These are phyloP conservation scores for Alternaria atra DNA, from an alignment of 2,329 filamentous ascomycete genomes.

Conservation along the genomic window DNA sequence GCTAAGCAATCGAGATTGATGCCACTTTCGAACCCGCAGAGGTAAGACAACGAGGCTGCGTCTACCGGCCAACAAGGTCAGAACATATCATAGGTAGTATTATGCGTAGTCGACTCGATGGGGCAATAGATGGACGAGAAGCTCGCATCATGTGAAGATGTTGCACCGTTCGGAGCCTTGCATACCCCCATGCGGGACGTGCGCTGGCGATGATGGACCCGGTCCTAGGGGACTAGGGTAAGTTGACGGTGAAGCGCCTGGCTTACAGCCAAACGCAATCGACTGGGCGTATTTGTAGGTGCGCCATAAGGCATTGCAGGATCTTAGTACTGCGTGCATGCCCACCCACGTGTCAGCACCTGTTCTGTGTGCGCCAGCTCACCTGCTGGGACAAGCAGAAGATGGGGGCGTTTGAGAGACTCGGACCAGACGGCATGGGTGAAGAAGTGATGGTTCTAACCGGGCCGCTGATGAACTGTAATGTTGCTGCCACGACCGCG, in stretches of 20 bases:
- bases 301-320: constrained; percentile 19
- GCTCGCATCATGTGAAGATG: constrained; percentile 19
- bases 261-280: constrained; percentile 20
- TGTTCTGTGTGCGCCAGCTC: constrained; percentile 21
- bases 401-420: constrained; percentile 5
- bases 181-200: constrained; percentile 17
- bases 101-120: constrained; percentile 26
- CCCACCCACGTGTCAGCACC: constrained; percentile 29
- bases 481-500: not conserved
- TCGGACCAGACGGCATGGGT: constrained; percentile 4
- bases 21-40: not conserved
- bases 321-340: constrained; percentile 26
- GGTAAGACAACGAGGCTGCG: not conserved
- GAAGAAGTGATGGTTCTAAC: constrained; percentile 13
- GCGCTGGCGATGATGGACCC: constrained; percentile 18
- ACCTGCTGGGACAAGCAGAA: not conserved
- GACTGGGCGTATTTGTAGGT: constrained; percentile 10
- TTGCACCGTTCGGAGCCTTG: constrained; percentile 17
- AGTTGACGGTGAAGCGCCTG: constrained; percentile 15
- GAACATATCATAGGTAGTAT: constrained; percentile 6
- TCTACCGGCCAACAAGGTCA: constrained; percentile 6
- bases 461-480: constrained; percentile 17
- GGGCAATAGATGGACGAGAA: constrained; percentile 23
- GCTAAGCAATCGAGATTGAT: not conserved
- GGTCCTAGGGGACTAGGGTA: constrained; percentile 14